Conservation (phyloP, 768 basidiomycete genomes). For the Rhizopogon roseolus region DNA sequence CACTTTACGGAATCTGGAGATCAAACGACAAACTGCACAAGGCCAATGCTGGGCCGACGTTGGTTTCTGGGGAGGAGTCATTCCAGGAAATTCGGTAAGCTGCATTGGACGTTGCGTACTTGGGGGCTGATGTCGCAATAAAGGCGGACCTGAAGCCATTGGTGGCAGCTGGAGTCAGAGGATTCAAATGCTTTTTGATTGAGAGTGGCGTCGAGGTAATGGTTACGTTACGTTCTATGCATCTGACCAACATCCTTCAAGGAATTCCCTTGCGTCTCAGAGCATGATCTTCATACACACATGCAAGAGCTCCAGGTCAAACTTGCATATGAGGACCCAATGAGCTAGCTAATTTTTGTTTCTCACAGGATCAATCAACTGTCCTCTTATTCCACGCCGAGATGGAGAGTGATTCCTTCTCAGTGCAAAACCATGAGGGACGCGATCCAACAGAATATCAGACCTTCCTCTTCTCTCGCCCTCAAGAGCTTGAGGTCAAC, state of each 20-base stretch:
- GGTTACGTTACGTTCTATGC: background rate
- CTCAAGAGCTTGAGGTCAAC: conserved; percentile 69
- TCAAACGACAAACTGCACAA: conserved; percentile 66
- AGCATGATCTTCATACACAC: conserved; percentile 59
- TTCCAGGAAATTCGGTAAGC: conserved; percentile 82
- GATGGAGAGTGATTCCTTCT: conserved; percentile 39
- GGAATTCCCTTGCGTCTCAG: conserved; percentile 91
- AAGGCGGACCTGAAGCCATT: conserved; percentile 75
- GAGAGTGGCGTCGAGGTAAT: conserved; percentile 91
- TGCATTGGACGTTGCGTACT: background rate
- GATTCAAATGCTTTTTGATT: conserved; percentile 96
- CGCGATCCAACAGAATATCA: conserved; percentile 55
- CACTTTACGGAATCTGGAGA: conserved; percentile 66
- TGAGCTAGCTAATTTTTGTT: conserved; percentile 3
- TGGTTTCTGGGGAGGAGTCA: conserved; percentile 86
- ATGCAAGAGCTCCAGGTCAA: conserved; percentile 73
- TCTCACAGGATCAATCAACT: conserved; percentile 53
- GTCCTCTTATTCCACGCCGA: conserved; percentile 93
- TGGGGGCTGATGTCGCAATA: background rate
- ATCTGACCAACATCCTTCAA: conserved; percentile 23
- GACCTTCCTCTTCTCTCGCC: conserved; percentile 85
- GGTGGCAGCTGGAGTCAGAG: conserved; percentile 77
- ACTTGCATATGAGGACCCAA: background rate
- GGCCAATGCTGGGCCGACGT: conserved; percentile 71
- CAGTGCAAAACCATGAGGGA: conserved; percentile 10